Percentiles rank a stretch among this genome's conserved stretches.
Evolutionary conservation across 805 yeast species (phyloP).

Genomic region (Sugiyamaella boreocaroliniensis): DNA sequence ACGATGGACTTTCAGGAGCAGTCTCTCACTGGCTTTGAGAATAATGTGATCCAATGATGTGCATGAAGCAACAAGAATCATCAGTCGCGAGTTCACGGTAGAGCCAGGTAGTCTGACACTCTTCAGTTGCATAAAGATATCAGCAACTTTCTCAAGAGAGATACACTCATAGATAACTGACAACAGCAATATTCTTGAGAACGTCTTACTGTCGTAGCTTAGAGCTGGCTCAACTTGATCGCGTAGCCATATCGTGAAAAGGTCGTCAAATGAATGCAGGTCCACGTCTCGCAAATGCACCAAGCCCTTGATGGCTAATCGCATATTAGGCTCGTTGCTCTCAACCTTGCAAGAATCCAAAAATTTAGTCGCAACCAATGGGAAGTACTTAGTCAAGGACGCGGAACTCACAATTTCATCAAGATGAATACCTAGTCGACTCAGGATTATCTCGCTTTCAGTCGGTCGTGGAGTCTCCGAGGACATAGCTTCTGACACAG

Average conservation of each 20-base stretch:
- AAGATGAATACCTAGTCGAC: slow-evolving; percentile 2
- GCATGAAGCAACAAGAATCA: slow-evolving; percentile 18
- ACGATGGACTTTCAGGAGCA: slow-evolving; percentile 21
- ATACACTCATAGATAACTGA: slow-evolving; percentile 36
- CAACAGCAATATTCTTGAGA: slow-evolving; percentile 34
- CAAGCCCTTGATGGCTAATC: slow-evolving; percentile 14
- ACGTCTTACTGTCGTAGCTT: slow-evolving; percentile 30
- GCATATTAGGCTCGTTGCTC: slow-evolving; percentile 8
- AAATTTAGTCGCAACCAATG: slow-evolving; percentile 9
- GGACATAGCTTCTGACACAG: slow-evolving; percentile 20
- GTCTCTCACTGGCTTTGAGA: slow-evolving; percentile 15
- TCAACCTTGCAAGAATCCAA: slow-evolving; percentile 11
- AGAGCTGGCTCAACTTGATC: slow-evolving; percentile 26
- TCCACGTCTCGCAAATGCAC: slow-evolving; percentile 22
- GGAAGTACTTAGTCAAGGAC: slow-evolving; percentile 9
- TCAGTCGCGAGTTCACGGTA: slow-evolving; percentile 18
- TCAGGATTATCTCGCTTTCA: slow-evolving; percentile 1
- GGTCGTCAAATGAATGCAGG: slow-evolving; percentile 16
- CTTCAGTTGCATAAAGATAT: slow-evolving; percentile 26
- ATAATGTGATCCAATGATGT: slow-evolving; percentile 2
- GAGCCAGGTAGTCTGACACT: slow-evolving; percentile 24
- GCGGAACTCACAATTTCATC: slow-evolving; percentile 6
- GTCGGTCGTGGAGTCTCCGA: slow-evolving; percentile 4
- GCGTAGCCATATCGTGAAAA: slow-evolving; percentile 23
- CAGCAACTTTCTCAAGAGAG: slow-evolving; percentile 31